Base-by-base conservation (phyloP, 306 rosid species). In the Gynostemma pentaphyllum region DNA sequence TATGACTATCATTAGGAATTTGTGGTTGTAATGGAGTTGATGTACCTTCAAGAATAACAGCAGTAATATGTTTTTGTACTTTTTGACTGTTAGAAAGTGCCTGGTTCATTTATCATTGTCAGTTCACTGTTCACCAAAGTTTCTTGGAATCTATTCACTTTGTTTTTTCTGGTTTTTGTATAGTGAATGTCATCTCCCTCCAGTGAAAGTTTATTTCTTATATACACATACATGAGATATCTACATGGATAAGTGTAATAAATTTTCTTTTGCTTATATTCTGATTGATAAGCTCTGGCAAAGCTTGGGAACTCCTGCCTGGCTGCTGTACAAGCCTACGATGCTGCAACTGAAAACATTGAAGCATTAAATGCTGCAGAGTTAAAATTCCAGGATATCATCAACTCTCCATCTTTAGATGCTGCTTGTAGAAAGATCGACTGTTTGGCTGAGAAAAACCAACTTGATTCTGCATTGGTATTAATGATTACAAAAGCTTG, bases 401-500 rank as follows among this genome's bases (percentile, higher is more conserved):
- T 92, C 62, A 76, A 76, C 57, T 88, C 99, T 71, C 95, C 95
- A 64, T 70, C 90, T 63, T 40, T 88, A 67, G 95, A 88, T 79
- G 85, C 84, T 62, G 96, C 96, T 69, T 92, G 96, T 78, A 81
- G 79, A 80, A 92, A 92, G 88, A 88, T 92, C 79, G 96, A 92
- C 80, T 71, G 61, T 70, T 80, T 92, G 80, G 99, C 96, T 30
- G 90, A 75, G 78, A 92, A 84, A 76, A 86, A 79, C 51, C 83
- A 92, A 68, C 95, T 92, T 4, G 96, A 92, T 70, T 84, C 96
- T 2, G 71, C 99, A 21, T 75, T 88, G 77, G 99, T 81, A 53
- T 78, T 92, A 85, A 92, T 88, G 99, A 87, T 92, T 72, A 79
- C 95, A 66, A 92, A 92, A 81, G 96, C 99, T 66, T 92, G 95